A percentile compares a stretch with the other conserved stretches of the same genome.
Conservation (phyloP, 345 rosid genomes). For the Euphorbia lathyris region DNA sequence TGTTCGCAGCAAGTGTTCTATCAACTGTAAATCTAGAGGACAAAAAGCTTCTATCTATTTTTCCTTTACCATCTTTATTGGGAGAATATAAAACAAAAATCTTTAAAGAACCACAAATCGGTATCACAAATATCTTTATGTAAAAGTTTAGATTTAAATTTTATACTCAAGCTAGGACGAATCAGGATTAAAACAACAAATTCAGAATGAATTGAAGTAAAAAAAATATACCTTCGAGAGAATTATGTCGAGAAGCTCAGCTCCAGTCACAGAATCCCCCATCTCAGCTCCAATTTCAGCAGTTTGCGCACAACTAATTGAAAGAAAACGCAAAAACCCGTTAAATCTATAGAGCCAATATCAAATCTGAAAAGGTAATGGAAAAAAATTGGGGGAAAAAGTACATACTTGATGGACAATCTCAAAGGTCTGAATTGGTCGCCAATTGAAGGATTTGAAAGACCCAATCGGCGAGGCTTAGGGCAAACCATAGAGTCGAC, state of each 20-base stretch:
- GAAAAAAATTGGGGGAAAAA: background rate
- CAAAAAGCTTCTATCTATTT: background rate
- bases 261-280: constrained; percentile 49
- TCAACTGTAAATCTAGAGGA: background rate
- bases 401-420: constrained; percentile 27
- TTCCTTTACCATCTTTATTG: too few relatives aligned
- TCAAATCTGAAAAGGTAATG: too few relatives aligned
- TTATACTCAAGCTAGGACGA: too few relatives aligned
- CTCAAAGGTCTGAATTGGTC: constrained; percentile 26
- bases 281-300: constrained; percentile 23
- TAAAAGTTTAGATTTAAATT: too few relatives aligned
- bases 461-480: constrained; percentile 49
- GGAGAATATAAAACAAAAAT: too few relatives aligned
- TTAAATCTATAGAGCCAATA: too few relatives aligned
- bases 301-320: background rate
- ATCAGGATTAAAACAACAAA: too few relatives aligned
- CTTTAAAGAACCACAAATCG: too few relatives aligned
- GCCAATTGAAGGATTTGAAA: constrained; percentile 29
- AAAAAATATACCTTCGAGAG: constrained; percentile 42
- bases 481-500: constrained; percentile 53
- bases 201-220: background rate
- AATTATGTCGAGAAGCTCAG: constrained; percentile 67
- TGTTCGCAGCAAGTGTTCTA: background rate
- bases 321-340: background rate
- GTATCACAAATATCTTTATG: too few relatives aligned